Evolutionary conservation across 2,329 filamentous ascomycete species (phyloP).

Genomic region (Sporothrix brunneoviolacea): DNA sequence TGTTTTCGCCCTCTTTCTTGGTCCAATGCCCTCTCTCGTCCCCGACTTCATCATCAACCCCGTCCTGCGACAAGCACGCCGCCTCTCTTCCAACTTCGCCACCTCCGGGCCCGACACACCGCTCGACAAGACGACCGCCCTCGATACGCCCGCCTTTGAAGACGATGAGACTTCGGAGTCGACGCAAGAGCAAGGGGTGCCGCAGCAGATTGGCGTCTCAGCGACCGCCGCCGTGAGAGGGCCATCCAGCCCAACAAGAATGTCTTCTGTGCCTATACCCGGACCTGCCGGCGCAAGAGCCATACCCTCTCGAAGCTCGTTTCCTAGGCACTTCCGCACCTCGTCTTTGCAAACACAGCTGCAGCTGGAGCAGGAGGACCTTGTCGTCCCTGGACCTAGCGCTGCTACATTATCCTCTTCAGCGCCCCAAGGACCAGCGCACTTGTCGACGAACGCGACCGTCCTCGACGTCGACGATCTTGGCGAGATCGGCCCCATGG

Average conservation of each 20-base stretch:
- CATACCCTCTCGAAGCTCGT: neutral
- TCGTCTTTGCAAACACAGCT: slow-evolving; percentile 6
- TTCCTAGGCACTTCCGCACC: slow-evolving; percentile 6
- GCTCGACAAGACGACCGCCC: slow-evolving; percentile 21
- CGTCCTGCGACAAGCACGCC: slow-evolving; percentile 58
- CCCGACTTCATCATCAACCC: slow-evolving; percentile 61
- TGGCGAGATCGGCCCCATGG: neutral
- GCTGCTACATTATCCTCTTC: neutral
- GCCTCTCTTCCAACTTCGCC: slow-evolving; percentile 43
- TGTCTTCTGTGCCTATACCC: neutral
- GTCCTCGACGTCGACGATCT: neutral
- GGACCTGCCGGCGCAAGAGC: neutral
- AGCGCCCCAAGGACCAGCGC: neutral
- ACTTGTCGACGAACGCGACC: neutral
- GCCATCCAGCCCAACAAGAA: neutral
- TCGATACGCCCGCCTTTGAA: slow-evolving; percentile 8
- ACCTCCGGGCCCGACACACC: slow-evolving; percentile 28
- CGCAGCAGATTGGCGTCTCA: neutral
- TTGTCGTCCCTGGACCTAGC: neutral
- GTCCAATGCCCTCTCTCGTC: slow-evolving; percentile 54
- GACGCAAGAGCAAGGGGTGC: slow-evolving; percentile 15
- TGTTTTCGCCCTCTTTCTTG: neutral
- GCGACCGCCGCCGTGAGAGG: neutral
- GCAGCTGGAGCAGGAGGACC: neutral
- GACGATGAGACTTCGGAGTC: slow-evolving; percentile 19